A percentile compares a stretch with the other conserved stretches of the same genome.
These are phyloP conservation scores for Cyanodermella asteris DNA, from an alignment of 2,329 filamentous ascomycete genomes.

Conservation along the genomic window DNA sequence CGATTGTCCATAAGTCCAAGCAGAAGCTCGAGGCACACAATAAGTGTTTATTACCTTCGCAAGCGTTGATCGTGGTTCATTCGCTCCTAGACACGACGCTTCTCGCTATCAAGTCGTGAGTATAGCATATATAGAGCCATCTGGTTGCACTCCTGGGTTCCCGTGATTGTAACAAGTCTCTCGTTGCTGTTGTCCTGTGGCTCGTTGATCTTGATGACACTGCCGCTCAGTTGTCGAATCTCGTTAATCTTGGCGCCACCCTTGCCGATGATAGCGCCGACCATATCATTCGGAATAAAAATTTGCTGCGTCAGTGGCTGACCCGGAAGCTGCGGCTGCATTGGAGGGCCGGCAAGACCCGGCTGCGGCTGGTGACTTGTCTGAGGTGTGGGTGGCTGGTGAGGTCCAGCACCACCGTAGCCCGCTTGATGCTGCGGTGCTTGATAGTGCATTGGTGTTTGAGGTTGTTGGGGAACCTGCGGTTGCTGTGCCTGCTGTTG, in stretches of 20 bases:
- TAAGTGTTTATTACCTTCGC: not conserved
- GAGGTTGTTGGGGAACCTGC: too few relatives aligned
- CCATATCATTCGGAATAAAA: conserved; percentile 98
- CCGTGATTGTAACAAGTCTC: conserved; percentile 87
- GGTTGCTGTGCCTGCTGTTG: conserved; percentile 15
- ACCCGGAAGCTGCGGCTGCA: conserved; percentile 53
- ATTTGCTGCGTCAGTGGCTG: conserved; percentile 92
- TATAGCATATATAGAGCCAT: conserved; percentile 99
- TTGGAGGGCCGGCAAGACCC: conserved; percentile 47
- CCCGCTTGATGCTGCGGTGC: conserved; percentile 47
- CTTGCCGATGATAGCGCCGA: conserved; percentile 96
- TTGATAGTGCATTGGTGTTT: conserved; percentile 56
- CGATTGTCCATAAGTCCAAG: conserved; percentile 1
- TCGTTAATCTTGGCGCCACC: conserved; percentile 98
- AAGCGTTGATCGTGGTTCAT: too few relatives aligned
- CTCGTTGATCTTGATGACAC: conserved; percentile 99
- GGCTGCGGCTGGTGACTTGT: conserved; percentile 41
- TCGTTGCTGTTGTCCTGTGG: conserved; percentile 98
- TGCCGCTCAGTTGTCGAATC: conserved; percentile 87
- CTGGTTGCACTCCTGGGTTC: conserved; percentile 94
- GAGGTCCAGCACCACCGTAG: conserved; percentile 61
- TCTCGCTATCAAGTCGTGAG: conserved; percentile 81
- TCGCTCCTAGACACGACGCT: conserved; percentile 40
- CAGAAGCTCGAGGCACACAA: too few relatives aligned
- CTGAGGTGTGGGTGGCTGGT: conserved; percentile 47